A percentile compares a stretch with the other conserved stretches of the same genome.
Evolutionary conservation across 768 basidiomycete species (phyloP).

Genomic region (Tephrocybe rancida): DNA sequence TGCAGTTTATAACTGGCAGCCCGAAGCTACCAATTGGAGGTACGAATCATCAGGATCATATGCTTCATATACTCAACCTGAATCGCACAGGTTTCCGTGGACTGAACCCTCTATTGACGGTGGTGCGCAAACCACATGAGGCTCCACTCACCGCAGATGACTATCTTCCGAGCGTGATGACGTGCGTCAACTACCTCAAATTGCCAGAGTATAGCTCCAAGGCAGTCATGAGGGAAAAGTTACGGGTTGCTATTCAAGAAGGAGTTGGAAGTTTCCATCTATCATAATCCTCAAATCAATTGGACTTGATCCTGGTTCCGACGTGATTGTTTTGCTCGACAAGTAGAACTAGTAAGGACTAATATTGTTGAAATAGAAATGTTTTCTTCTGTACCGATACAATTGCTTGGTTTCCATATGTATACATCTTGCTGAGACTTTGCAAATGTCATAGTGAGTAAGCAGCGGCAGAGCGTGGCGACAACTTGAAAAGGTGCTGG

Average conservation of each 20-base stretch:
- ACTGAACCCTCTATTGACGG: conserved; percentile 90
- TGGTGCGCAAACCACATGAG: conserved; percentile 97
- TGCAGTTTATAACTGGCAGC: conserved; percentile 98
- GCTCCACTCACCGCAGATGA: conserved; percentile 89
- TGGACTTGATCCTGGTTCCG: conserved; percentile 10
- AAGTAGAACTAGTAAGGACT: conserved; percentile 4
- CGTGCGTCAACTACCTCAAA: conserved; percentile 96
- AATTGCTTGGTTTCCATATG: neutral
- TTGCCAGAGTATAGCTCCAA: conserved; percentile 94
- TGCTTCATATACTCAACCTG: neutral
- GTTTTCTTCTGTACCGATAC: neutral
- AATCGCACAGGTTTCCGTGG: conserved; percentile 80
- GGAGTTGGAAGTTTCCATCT: conserved; percentile 98
- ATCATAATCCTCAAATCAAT: conserved; percentile 55
- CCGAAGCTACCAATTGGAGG: conserved; percentile 96
- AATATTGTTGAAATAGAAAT: conserved; percentile 7
- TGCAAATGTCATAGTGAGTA: too few relatives aligned
- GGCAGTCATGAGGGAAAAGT: conserved; percentile 80
- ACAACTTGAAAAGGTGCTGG: too few relatives aligned
- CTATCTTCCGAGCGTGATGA: conserved; percentile 97
- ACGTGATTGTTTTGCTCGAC: conserved; percentile 9
- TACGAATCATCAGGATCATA: conserved; percentile 35
- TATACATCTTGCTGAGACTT: neutral
- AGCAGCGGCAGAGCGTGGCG: too few relatives aligned
- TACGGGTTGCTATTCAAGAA: conserved; percentile 86